Base-by-base conservation (phyloP, 345 rosid genomes). In the Populus simonii region DNA sequence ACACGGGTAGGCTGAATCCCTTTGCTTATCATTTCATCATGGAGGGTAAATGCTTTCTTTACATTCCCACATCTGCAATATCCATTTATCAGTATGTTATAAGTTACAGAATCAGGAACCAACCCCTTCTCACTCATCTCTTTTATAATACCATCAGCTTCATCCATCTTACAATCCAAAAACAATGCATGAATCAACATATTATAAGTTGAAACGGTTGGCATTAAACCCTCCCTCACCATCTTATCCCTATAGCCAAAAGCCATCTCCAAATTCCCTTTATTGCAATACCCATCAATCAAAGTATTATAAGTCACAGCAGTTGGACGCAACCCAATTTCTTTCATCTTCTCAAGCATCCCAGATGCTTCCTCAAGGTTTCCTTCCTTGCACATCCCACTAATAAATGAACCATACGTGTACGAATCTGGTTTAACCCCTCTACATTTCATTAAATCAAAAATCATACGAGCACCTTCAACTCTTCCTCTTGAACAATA, bases 71-170 rank as follows among this genome's bases (percentile, higher is more conserved):
- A 82, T 76, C 91, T 89, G 77, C 94, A 88, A 74, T 89, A 90
- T 27, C 96, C 99, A 79, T 93, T 96, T 51, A 93, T 89, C 78
- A 96, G 83, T 74, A 93, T 92, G 86, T 93, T 93, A 83, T 89
- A 93, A 0, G 98, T 91, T 61, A 93, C 84, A 71, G 90, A 79
- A 89, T 93, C 96, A 29, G 91, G 77, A 61, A 68, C 78, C 15
- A 91, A 43, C 63, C 96, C 94, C 55, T 85, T 86, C 17, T 86
- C 90, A 78, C 65, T 80, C 92, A 95, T 90, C 68, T 93, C 97
- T 65, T 81, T 88, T 55, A 91, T 69, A 90, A 93, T 76, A 18
- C 66, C 78, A 57, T 90, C 94, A 67, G 95, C 97, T 62, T 90
- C 89, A 27, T 61, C 83, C 75, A 89, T 84, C 85, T 83, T 90